phyloP scores from a whole-genome alignment of 78 protist species.

The Dictyostelium discoideum region DNA sequence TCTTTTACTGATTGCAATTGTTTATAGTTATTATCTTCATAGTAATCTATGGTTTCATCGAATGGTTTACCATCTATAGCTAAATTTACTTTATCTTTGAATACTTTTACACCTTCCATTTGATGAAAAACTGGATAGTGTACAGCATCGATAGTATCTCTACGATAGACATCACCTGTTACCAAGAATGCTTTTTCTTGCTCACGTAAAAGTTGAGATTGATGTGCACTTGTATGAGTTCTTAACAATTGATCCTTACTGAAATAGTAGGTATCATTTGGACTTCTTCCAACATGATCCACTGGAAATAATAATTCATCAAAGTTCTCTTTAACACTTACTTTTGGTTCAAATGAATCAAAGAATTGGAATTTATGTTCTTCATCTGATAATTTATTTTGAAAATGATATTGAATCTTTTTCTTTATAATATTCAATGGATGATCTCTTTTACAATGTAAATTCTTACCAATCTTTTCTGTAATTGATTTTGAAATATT shows the following conservation, averaged over 20 bases:
- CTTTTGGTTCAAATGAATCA: constrained; percentile 64
- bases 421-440: constrained; percentile 72
- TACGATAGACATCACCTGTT: constrained; percentile 92
- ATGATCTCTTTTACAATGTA: constrained; percentile 35
- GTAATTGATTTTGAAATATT: constrained; percentile 33
- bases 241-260: constrained; percentile 24
- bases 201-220: constrained; percentile 66
- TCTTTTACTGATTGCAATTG: not conserved
- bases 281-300: constrained; percentile 84
- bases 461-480: constrained; percentile 53
- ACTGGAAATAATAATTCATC: constrained; percentile 86
- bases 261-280: constrained; percentile 90
- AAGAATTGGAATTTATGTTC: constrained; percentile 13
- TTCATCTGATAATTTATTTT: not conserved
- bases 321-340: constrained; percentile 48
- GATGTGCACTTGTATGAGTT: constrained; percentile 92
- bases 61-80: not conserved
- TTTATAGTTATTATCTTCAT: not conserved
- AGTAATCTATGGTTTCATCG: constrained; percentile 14
- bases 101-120: constrained; percentile 87
- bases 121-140: constrained; percentile 96
- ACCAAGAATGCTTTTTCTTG: constrained; percentile 81
- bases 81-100: not conserved
- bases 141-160: constrained; percentile 92
- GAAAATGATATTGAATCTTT: constrained; percentile 76